Conservation (phyloP, 208 protist species). For the Angomonas deanei region DNA sequence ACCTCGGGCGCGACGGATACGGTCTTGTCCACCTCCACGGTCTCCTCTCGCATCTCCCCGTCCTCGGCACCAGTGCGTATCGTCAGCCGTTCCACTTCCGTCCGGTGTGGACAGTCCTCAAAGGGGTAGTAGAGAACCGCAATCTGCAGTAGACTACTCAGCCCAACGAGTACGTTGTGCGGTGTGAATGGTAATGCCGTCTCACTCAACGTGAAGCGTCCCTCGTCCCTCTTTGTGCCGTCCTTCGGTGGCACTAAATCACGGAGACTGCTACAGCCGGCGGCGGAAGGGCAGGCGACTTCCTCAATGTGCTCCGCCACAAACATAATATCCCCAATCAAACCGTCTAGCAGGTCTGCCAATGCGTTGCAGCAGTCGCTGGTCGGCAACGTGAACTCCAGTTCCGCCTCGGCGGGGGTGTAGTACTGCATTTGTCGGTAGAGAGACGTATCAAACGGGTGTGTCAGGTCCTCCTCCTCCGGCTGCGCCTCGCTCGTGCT, state of each 20-base stretch:
- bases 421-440: slow-evolving; percentile 20
- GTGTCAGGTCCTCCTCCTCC: background rate
- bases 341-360: slow-evolving; percentile 13
- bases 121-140: slow-evolving; percentile 28
- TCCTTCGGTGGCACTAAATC: background rate
- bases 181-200: slow-evolving; percentile 27
- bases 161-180: slow-evolving; percentile 31
- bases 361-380: slow-evolving; percentile 17
- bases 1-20: no score
- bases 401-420: slow-evolving; percentile 13
- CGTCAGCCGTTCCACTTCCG: background rate
- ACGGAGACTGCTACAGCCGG: background rate
- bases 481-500: background rate
- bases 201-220: slow-evolving; percentile 8
- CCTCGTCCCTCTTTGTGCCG: background rate
- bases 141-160: no score
- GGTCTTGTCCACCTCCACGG: background rate
- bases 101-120: background rate
- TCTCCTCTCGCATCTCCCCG: background rate
- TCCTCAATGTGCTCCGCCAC: slow-evolving; percentile 6
- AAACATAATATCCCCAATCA: slow-evolving; percentile 26
- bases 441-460: background rate
- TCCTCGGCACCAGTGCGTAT: background rate
- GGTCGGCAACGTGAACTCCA: slow-evolving; percentile 19
- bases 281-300: background rate